Conservation (phyloP, 768 basidiomycete genomes). For the Collybiopsis luxurians region DNA sequence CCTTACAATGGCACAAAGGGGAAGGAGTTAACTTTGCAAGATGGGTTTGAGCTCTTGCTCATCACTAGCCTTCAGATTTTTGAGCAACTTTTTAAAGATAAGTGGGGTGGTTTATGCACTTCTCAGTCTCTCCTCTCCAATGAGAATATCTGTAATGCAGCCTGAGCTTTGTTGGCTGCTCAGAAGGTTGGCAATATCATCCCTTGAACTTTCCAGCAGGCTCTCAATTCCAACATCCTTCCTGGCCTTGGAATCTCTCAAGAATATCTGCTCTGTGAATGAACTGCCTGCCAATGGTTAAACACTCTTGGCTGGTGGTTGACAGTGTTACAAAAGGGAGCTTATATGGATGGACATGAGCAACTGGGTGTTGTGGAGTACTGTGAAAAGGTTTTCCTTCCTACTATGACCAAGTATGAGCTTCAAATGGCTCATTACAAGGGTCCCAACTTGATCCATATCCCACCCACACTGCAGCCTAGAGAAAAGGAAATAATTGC, state of each 20-base stretch:
- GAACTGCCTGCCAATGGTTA: slow-evolving; percentile 38
- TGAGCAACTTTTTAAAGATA: slow-evolving; percentile 27
- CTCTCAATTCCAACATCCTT: slow-evolving; percentile 27
- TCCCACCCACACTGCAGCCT: no score
- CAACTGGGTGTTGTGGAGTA: no score
- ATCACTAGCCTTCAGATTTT: slow-evolving; percentile 37
- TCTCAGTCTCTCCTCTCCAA: slow-evolving; percentile 18
- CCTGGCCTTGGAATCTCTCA: no score
- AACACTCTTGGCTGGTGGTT: slow-evolving; percentile 28
- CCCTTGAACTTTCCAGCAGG: slow-evolving; percentile 19
- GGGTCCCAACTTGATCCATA: no score
- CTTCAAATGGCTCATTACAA: slow-evolving; percentile 24
- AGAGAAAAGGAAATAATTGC: no score
- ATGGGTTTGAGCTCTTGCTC: slow-evolving; percentile 27
- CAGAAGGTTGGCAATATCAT: slow-evolving; percentile 26
- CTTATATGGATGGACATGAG: no score
- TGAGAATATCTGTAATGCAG: slow-evolving; percentile 15
- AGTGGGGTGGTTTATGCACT: slow-evolving; percentile 18
- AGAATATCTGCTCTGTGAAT: slow-evolving; percentile 21
- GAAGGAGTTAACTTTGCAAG: slow-evolving; percentile 21
- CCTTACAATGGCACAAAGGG: slow-evolving; percentile 34
- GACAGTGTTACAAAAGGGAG: no score
- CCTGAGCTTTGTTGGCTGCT: slow-evolving; percentile 17
- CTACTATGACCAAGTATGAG: slow-evolving; percentile 33
- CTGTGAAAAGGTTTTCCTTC: slow-evolving; percentile 15